Evolutionary conservation across 2,329 filamentous ascomycete genomes (phyloP).

Genomic region (Dactylellina cionopaga): DNA sequence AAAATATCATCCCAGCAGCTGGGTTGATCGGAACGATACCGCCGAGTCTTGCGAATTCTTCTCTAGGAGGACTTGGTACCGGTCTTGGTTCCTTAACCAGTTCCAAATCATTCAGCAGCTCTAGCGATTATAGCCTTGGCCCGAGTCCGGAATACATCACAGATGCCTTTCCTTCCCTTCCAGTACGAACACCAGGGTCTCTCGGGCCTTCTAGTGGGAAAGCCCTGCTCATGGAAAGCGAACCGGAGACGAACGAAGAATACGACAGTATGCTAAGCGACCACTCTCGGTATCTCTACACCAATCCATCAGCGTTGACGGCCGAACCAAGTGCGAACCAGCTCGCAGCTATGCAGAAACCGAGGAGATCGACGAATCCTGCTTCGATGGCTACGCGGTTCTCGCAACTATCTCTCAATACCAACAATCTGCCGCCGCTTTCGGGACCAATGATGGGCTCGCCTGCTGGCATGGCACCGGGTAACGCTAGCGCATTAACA

Average conservation of each 20-base stretch:
- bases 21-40: slow-evolving; percentile 50
- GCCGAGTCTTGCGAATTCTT: slow-evolving; percentile 38
- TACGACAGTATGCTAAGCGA: slow-evolving; percentile 49
- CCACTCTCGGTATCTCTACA: slow-evolving; percentile 49
- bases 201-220: slow-evolving; percentile 48
- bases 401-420: slow-evolving; percentile 49
- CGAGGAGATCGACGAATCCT: slow-evolving; percentile 45
- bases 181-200: slow-evolving; percentile 31
- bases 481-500: slow-evolving; percentile 39
- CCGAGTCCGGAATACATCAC: slow-evolving; percentile 49
- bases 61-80: slow-evolving; percentile 32
- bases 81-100: slow-evolving; percentile 35
- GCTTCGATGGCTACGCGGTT: slow-evolving; percentile 43
- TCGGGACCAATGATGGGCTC: slow-evolving; percentile 41
- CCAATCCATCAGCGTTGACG: slow-evolving; percentile 24
- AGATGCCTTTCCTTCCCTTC: slow-evolving; percentile 36
- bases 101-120: slow-evolving; percentile 46
- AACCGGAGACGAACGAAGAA: slow-evolving; percentile 45
- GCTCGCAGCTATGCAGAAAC: slow-evolving; percentile 42
- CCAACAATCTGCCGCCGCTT: slow-evolving; percentile 47
- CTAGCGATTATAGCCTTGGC: slow-evolving; percentile 47
- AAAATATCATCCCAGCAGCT: slow-evolving; percentile 38
- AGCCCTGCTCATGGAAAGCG: slow-evolving; percentile 52
- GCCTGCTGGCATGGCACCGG: slow-evolving; percentile 42
- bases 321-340: slow-evolving; percentile 14